These are phyloP conservation scores for Arthrinium puccinioides DNA, from an alignment of 2,329 filamentous ascomycete species.

Conservation along the genomic window DNA sequence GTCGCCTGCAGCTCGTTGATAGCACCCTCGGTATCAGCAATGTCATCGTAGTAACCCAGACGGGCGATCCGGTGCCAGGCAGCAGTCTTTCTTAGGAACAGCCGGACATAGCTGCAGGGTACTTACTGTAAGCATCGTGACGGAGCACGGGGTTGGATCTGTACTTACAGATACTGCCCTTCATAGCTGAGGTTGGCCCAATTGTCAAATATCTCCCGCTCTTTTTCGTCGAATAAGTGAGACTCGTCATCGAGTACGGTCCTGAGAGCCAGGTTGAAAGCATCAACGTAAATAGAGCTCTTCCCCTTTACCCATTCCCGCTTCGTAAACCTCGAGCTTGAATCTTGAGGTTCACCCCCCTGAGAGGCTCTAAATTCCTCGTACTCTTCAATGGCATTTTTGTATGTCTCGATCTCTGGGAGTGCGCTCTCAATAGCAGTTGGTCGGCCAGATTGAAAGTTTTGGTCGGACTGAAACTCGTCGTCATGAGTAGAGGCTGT, in stretches of 20 bases:
- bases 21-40: conserved; percentile 63
- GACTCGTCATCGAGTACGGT: conserved; percentile 85
- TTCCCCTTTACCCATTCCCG: conserved; percentile 65
- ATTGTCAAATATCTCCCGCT: conserved; percentile 66
- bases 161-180: conserved; percentile 75
- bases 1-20: conserved; percentile 55
- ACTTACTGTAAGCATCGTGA: conserved; percentile 1
- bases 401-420: conserved; percentile 57
- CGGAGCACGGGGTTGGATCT: background rate
- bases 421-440: conserved; percentile 68
- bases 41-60: conserved; percentile 75
- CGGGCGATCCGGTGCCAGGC: conserved; percentile 80
- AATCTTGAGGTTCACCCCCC: conserved; percentile 34
- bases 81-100: conserved; percentile 87
- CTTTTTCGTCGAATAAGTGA: conserved; percentile 77
- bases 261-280: conserved; percentile 86
- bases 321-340: conserved; percentile 36
- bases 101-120: conserved; percentile 68
- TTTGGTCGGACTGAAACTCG: conserved; percentile 18
- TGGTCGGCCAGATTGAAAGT: conserved; percentile 21
- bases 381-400: conserved; percentile 72
- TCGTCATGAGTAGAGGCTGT: conserved; percentile 29
- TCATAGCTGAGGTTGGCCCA: conserved; percentile 76
- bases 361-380: conserved; percentile 60
- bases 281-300: conserved; percentile 93